Evolutionary conservation across 139 green algal genomes (phyloP).

Genomic region (Raphidocelis subcapitata): DNA sequence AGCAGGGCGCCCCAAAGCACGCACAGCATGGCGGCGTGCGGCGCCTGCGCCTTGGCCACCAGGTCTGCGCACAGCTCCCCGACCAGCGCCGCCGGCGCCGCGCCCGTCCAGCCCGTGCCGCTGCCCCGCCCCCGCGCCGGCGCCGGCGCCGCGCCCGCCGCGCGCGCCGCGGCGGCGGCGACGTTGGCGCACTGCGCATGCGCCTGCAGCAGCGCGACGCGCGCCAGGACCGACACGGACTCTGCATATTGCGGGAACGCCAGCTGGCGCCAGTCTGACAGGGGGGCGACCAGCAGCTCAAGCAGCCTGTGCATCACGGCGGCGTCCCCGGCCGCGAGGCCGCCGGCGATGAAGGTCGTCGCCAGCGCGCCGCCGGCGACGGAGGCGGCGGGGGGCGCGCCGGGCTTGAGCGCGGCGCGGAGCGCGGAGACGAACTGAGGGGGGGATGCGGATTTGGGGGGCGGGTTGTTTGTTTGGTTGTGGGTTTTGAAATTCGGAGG

Average conservation of each 20-base stretch:
- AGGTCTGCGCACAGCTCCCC: conserved; percentile 29
- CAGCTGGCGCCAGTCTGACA: conserved; percentile 29
- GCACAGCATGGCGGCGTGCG: conserved; percentile 30
- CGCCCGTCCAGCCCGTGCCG: neutral
- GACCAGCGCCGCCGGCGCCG: conserved; percentile 4
- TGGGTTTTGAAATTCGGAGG: no score
- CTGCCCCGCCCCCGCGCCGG: neutral
- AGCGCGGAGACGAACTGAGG: conserved; percentile 78
- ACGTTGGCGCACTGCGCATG: conserved; percentile 64
- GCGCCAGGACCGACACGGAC: conserved; percentile 61
- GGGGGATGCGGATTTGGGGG: no score
- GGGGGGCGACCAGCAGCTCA: conserved; percentile 55
- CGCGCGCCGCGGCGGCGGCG: neutral
- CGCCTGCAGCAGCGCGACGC: conserved; percentile 52
- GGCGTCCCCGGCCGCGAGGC: conserved; percentile 49
- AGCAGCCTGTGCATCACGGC: conserved; percentile 69
- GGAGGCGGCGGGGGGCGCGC: conserved; percentile 42
- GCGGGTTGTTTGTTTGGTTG: no score
- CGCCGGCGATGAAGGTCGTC: conserved; percentile 62
- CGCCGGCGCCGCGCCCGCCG: neutral
- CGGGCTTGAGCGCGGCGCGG: conserved; percentile 39
- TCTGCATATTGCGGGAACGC: conserved; percentile 61
- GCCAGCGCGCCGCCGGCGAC: conserved; percentile 64
- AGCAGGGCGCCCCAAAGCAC: conserved; percentile 53
- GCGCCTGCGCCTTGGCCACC: conserved; percentile 31